Evolutionary conservation across 805 yeast genomes (phyloP), one percentile per base, ranked within the genome.

Genomic region (Ogataea neopini): DNA sequence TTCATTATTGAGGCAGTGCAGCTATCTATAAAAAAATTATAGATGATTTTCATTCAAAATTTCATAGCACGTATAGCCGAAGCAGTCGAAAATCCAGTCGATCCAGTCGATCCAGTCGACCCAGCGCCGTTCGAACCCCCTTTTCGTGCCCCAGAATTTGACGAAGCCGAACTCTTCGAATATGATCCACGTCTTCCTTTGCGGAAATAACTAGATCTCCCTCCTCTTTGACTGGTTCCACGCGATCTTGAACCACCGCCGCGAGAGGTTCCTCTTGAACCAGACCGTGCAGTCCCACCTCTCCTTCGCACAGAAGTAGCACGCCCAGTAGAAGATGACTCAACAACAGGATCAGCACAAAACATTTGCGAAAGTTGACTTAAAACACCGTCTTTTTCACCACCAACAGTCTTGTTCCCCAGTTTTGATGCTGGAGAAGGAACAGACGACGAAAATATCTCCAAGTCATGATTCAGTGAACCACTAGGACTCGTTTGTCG

Each of bases 11-110:
- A 22, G 44, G 36, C 17, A 20, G 35, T 30, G 32, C 32, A 10
- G 14, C 11, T 11, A 43, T 20, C 36, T 35, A n/a, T 18, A 11
- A 22, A 13, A 8, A 13, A n/a, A n/a, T n/a, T n/a, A n/a, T n/a
- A n/a, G n/a, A n/a, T n/a, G n/a, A n/a, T n/a, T n/a, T n/a, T n/a
- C n/a, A n/a, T n/a, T 46, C 41, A 53, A n/a, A 54, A 37, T 40
- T 50, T 49, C 58, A 54, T 54, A 7, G 58, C 43, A 17, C 58
- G 54, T n/a, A 51, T 51, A 14, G 49, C 32, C 4, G 49, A 32
- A 17, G 36, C 36, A 22, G 50, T 17, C 6, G 41, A 18, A 14
- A 34, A 34, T 3, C 37, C 37, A n/a, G 43, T 11, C 38, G 20
- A 13, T 13, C 34, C 7, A 33, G 20, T n/a, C n/a, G n/a, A 34